phyloP scores from a whole-genome alignment of 495 filamentous ascomycete species.

The Lophiostoma macrostomum region DNA sequence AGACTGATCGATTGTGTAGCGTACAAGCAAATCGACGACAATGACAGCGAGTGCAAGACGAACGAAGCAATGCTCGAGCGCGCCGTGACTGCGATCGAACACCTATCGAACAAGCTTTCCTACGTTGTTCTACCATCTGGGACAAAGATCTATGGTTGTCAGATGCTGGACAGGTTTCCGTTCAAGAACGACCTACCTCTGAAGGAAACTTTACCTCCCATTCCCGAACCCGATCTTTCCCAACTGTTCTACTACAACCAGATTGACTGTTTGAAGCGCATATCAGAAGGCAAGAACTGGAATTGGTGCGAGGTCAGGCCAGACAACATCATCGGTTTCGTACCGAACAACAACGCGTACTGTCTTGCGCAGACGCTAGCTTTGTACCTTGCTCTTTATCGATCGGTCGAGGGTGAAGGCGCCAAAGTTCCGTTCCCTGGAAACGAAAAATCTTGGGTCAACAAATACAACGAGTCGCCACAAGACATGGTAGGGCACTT shows the following conservation, averaged over 20 bases:
- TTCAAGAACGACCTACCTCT: constrained; percentile 39
- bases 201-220: constrained; percentile 38
- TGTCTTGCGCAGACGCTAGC: constrained; percentile 38
- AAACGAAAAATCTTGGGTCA: constrained; percentile 34
- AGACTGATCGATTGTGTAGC: constrained; percentile 5
- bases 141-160: constrained; percentile 43
- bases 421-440: constrained; percentile 36
- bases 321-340: constrained; percentile 40
- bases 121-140: constrained; percentile 44
- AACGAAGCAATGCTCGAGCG: constrained; percentile 45
- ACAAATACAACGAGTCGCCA: constrained; percentile 34
- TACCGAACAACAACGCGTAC: constrained; percentile 41
- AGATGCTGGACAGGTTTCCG: constrained; percentile 40
- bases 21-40: constrained; percentile 25
- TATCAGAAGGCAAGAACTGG: constrained; percentile 37
- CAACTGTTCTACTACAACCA: constrained; percentile 45
- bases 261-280: constrained; percentile 34
- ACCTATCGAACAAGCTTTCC: constrained; percentile 43
- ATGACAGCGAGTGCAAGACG: constrained; percentile 35
- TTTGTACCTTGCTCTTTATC: constrained; percentile 33
- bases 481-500: constrained; percentile 40
- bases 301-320: constrained; percentile 38
- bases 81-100: constrained; percentile 42
- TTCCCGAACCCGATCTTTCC: constrained; percentile 39
- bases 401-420: constrained; percentile 32